phyloP scores from a whole-genome alignment of 163 green algal genomes.

The Scenedesmus sp. region DNA sequence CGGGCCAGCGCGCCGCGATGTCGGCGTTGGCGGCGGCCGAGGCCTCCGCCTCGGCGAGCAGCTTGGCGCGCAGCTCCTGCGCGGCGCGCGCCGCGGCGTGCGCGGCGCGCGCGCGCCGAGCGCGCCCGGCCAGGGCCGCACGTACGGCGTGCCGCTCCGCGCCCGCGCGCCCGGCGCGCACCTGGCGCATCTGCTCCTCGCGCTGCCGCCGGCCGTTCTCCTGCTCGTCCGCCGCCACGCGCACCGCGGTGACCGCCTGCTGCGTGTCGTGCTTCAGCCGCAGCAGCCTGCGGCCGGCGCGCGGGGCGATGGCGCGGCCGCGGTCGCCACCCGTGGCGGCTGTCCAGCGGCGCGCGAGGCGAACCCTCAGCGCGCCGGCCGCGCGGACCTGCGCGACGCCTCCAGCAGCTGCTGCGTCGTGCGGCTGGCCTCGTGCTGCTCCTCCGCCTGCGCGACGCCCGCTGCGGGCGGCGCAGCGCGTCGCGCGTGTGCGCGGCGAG shows the following conservation, averaged over 20 bases:
- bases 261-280: slow-evolving; percentile 60
- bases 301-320: too few relatives aligned
- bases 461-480: not conserved
- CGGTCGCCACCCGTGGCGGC: too few relatives aligned
- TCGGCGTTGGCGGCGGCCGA: slow-evolving; percentile 71
- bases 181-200: slow-evolving; percentile 69
- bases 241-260: slow-evolving; percentile 62
- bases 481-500: not conserved
- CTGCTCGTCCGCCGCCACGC: slow-evolving; percentile 61
- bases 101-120: too few relatives aligned
- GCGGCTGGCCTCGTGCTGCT: slow-evolving; percentile 64
- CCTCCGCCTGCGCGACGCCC: slow-evolving; percentile 57
- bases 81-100: too few relatives aligned
- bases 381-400: too few relatives aligned
- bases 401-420: slow-evolving; percentile 70
- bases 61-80: slow-evolving; percentile 74
- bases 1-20: slow-evolving; percentile 75
- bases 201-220: slow-evolving; percentile 58
- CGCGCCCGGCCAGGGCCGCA: too few relatives aligned
- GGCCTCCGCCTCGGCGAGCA: slow-evolving; percentile 77
- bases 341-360: too few relatives aligned
- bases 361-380: too few relatives aligned
- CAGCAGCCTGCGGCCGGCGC: slow-evolving; percentile 57
- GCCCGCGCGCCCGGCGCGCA: slow-evolving; percentile 19
- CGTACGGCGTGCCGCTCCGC: too few relatives aligned